Evolutionary conservation across 2,329 filamentous ascomycete species (phyloP).

Genomic region (Paecilomyces fulvus): DNA sequence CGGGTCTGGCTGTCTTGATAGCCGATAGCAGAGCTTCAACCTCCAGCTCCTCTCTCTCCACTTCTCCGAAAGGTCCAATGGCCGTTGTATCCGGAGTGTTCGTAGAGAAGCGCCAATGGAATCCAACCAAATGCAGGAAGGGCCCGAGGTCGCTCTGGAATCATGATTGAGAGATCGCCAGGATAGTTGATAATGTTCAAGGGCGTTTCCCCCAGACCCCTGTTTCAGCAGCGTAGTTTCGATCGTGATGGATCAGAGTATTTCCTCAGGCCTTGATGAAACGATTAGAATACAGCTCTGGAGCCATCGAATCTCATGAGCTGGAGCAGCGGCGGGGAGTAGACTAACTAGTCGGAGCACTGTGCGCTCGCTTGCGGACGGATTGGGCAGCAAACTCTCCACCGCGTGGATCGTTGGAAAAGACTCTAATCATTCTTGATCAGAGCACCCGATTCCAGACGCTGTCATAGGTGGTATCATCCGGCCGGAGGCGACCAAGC

Average conservation of each 20-base stretch:
- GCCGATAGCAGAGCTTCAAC: background rate
- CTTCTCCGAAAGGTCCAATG: background rate
- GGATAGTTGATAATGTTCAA: background rate
- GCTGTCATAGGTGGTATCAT: background rate
- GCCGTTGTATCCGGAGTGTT: background rate
- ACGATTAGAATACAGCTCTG: background rate
- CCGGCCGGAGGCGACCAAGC: background rate
- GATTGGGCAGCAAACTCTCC: background rate
- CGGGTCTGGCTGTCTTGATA: background rate
- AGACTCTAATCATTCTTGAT: background rate
- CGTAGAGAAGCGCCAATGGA: background rate
- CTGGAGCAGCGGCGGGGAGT: background rate
- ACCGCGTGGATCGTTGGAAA: background rate
- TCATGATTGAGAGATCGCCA: background rate
- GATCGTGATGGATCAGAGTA: background rate
- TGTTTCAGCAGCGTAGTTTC: background rate
- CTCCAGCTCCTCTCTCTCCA: background rate
- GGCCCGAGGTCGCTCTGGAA: background rate
- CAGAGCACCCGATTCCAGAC: background rate
- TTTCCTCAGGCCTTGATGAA: too few relatives aligned
- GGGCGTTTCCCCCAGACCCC: background rate
- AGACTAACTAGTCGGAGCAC: background rate
- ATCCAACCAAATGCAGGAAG: background rate
- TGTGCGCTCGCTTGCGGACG: background rate
- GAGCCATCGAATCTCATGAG: background rate